Evolutionary conservation across 768 basidiomycete species (phyloP), one percentile per base, ranked within the genome.

Genomic region (Mycena albidolilacea): DNA sequence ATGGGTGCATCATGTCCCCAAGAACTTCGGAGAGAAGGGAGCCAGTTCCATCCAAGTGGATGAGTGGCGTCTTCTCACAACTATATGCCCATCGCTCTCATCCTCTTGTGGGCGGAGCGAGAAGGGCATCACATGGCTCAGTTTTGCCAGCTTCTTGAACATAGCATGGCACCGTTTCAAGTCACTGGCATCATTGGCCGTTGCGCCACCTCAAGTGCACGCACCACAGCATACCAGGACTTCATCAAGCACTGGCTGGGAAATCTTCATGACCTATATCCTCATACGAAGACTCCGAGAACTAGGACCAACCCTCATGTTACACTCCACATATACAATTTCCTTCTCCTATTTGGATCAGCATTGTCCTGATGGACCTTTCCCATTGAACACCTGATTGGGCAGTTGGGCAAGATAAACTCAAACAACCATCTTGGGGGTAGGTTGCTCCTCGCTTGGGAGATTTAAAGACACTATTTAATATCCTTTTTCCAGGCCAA

Each of bases 351-450:
- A 1, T 85, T 83, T 69, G 82, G 85, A 0, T 82, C 41, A 6
- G 41, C 41, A 41, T 41, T 41, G 41, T 41, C 41, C 41, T 41
- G 41, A 11, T 41, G 41, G n/a, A n/a, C n/a, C n/a, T n/a, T n/a
- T n/a, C n/a, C n/a, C n/a, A n/a, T n/a, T n/a, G n/a, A n/a, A n/a
- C 83, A 75, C 0, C 67, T 84, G 8, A 85, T 85, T 52, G 82
- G 85, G 1, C 67, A 70, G 14, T 62, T 86, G 1, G 82, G 86
- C 57, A 72, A 75, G 7, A 72, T 85, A 10, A 75, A 78, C 5
- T 78, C 65, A 2, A 86, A 85, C 70, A 71, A 80, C 50, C 76
- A 79, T 35, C 64, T 75, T 70, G 81, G 84, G 70, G 54, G 74
- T 72, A 68, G 17, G 67, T 68, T 60, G 23, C 11, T 48, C 46